phyloP scores from a whole-genome alignment of 345 rosid species.

The Cardamine occulta region DNA sequence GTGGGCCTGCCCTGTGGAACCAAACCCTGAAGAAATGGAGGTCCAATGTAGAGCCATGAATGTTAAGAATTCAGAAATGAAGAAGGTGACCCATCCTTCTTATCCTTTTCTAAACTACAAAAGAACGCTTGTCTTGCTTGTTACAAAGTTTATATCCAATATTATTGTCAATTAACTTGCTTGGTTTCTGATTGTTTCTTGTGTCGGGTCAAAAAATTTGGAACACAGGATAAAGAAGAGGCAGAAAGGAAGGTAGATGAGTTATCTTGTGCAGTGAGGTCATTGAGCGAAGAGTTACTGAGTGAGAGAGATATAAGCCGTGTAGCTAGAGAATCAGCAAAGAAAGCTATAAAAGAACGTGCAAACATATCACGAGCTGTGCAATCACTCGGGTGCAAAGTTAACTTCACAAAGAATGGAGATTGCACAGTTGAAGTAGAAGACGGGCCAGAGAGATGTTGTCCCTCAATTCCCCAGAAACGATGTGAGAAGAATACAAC shows the following conservation, averaged over 20 bases:
- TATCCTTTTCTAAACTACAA: slow-evolving; percentile 1
- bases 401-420: slow-evolving; percentile 63
- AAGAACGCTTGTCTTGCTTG: neutral
- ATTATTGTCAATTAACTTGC: neutral
- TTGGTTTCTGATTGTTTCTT: slow-evolving; percentile 21
- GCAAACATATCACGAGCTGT: slow-evolving; percentile 74
- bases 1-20: slow-evolving; percentile 94
- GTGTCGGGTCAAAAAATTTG: neutral
- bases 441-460: slow-evolving; percentile 40
- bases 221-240: slow-evolving; percentile 79
- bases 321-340: slow-evolving; percentile 69
- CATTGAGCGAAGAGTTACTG: slow-evolving; percentile 58
- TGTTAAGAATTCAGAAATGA: slow-evolving; percentile 60
- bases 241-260: slow-evolving; percentile 74
- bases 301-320: slow-evolving; percentile 68
- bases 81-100: slow-evolving; percentile 57
- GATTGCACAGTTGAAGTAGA: slow-evolving; percentile 68
- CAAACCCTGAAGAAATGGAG: slow-evolving; percentile 74
- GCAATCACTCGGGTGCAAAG: slow-evolving; percentile 86
- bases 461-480: slow-evolving; percentile 48
- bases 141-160: slow-evolving; percentile 4
- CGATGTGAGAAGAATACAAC: slow-evolving; percentile 49
- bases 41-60: slow-evolving; percentile 71
- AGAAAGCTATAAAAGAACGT: slow-evolving; percentile 67
- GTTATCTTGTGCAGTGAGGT: slow-evolving; percentile 52